Evolutionary conservation across 2,329 filamentous ascomycete species (phyloP).

Genomic region (Colletotrichum eremochloae): DNA sequence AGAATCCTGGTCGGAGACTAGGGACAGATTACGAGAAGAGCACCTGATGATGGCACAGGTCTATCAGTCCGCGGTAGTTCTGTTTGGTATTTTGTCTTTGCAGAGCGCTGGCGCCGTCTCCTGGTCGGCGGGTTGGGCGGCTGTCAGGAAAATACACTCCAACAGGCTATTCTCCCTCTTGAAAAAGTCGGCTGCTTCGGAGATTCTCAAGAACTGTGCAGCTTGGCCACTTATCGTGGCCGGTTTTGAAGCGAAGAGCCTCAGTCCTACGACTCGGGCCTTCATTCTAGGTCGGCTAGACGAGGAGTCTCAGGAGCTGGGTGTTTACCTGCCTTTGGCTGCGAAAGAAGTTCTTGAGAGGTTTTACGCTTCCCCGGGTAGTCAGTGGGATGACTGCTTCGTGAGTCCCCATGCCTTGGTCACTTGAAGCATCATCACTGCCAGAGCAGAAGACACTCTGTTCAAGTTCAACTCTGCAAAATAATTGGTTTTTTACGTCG

Average conservation of each 20-base stretch:
- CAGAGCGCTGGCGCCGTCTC: slow-evolving; percentile 50
- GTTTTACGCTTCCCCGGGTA: slow-evolving; percentile 16
- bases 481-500: neutral
- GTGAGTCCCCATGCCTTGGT: slow-evolving; percentile 19
- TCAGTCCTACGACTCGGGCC: neutral
- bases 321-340: slow-evolving; percentile 4
- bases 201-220: slow-evolving; percentile 3
- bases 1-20: slow-evolving; percentile 48
- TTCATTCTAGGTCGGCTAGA: slow-evolving; percentile 8
- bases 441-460: neutral
- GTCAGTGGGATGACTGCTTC: slow-evolving; percentile 32
- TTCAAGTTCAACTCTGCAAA: too few species aligned
- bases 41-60: slow-evolving; percentile 44
- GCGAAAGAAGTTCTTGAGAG: slow-evolving; percentile 17
- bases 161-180: slow-evolving; percentile 44
- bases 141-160: slow-evolving; percentile 30
- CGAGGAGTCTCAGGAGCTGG: neutral
- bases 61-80: slow-evolving; percentile 49
- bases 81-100: slow-evolving; percentile 55
- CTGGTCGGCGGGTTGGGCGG: slow-evolving; percentile 33
- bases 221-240: slow-evolving; percentile 29
- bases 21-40: slow-evolving; percentile 2
- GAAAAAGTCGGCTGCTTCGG: slow-evolving; percentile 1
- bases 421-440: neutral
- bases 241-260: slow-evolving; percentile 22